Base-by-base conservation (phyloP, 257 asterid species). In the Ilex aquifolium region DNA sequence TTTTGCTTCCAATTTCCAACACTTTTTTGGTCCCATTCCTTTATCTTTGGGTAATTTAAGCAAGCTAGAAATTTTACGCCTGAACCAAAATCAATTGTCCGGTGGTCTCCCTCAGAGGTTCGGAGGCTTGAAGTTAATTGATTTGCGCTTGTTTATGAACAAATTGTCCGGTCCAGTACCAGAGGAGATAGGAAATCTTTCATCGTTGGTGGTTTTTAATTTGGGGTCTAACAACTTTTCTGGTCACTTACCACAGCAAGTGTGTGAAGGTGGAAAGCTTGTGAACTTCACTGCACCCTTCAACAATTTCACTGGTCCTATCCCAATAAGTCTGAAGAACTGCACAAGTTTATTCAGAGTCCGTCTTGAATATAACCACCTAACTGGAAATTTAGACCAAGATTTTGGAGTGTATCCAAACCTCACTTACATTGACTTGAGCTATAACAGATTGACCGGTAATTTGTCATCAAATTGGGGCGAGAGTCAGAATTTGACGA, bases 391-490 rank as follows among this genome's bases (percentile, higher is more conserved):
- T 48, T 30, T 75, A n/a, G 64, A 72, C 2, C 69, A 66, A 65
- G 64, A 6, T 31, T 65, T 75, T 17, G 82, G 80, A 13, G 54
- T 64, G 46, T 81, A 67, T 63, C 84, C 82, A 11, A 13, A 66
- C 57, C 31, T 78, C 12, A 6, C 30, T 39, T 70, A 32, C n/a
- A 32, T 70, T 21, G 67, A 67, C 31, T 71, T 78, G 66, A 78
- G 78, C 16, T 17, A 61, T 29, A 81, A 81, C 40, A 50, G 32
- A 13, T 61, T 78, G 17, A 59, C 51, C 2, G 87, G 82, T 16
- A 75, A 74, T 65, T 53, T 80, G 14, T 60, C 87, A 5, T 50
- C 63, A 15, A 61, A 70, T 11, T 78, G 87, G 87, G 76, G 72
- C 0, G 5, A 57, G 39, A 75, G 62, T 27, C 17, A 32, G 31